Conservation (phyloP, 2,329 filamentous ascomycete species). For the Ophiostoma pallidulum region DNA sequence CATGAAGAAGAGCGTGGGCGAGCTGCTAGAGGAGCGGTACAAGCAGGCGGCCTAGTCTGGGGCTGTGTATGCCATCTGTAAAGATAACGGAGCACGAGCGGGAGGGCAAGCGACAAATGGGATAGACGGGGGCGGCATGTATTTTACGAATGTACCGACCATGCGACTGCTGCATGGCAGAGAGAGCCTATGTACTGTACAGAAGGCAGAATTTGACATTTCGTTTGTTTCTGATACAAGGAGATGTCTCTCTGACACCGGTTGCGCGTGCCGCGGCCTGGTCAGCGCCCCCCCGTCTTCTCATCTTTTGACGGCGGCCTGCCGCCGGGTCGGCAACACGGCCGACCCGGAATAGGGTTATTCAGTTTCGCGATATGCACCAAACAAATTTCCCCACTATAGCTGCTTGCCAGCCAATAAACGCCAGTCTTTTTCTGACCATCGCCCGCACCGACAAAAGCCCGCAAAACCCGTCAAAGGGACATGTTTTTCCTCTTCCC, state of each 20-base stretch:
- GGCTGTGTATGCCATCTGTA: conserved; percentile 1
- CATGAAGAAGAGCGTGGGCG: conserved; percentile 40
- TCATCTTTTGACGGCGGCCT: no score
- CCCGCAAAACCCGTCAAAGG: conserved; percentile 13
- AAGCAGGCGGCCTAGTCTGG: conserved; percentile 20
- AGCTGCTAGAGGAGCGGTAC: conserved; percentile 47
- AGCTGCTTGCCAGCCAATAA: conserved; percentile 13
- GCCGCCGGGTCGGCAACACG: no score
- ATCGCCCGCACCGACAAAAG: conserved; percentile 17
- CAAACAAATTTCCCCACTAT: conserved; percentile 5
- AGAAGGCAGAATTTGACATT: conserved; percentile 5
- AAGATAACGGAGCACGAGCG: background rate
- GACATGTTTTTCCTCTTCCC: conserved; percentile 13
- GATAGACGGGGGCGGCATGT: conserved; percentile 1
- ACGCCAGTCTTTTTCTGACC: conserved; percentile 15
- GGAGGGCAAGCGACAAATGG: background rate
- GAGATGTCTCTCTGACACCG: no score
- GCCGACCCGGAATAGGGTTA: background rate
- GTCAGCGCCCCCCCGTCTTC: no score
- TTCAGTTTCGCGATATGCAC: conserved; percentile 21
- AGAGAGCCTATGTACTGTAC: conserved; percentile 6
- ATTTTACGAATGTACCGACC: background rate
- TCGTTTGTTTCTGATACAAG: background rate
- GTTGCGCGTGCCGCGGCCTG: no score
- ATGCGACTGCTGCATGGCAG: background rate